Percentiles rank a stretch among this genome's conserved stretches.
Conservation (phyloP, 1,284 basidiomycete genomes). For the Tremellales sp. region DNA sequence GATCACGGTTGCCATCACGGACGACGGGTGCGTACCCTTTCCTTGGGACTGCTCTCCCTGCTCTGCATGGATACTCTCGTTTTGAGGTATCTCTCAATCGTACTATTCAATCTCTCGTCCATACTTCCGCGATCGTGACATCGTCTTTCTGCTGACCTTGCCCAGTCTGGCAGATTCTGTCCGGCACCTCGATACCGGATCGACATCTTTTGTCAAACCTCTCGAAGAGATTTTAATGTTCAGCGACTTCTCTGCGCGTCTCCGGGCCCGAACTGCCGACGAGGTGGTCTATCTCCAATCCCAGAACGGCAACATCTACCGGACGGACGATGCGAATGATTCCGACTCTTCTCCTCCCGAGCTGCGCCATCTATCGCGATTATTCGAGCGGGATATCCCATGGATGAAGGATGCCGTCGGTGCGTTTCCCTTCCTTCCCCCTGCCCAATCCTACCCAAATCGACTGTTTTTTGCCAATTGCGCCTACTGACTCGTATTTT, state of each 20-base stretch:
- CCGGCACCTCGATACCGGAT: conserved; percentile 53
- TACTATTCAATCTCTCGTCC: too few relatives aligned
- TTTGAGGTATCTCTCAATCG: too few relatives aligned
- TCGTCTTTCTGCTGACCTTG: conserved; percentile 1
- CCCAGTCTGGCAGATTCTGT: conserved; percentile 74
- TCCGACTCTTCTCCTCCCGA: conserved; percentile 56
- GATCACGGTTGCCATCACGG: conserved; percentile 75
- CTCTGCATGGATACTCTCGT: too few relatives aligned
- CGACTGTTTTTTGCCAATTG: too few relatives aligned
- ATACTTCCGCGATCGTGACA: too few relatives aligned
- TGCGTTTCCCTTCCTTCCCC: conserved; percentile 45
- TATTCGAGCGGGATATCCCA: conserved; percentile 63
- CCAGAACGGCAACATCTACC: conserved; percentile 81
- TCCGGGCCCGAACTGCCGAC: too few relatives aligned
- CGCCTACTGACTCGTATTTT: conserved; percentile 1
- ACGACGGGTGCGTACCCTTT: too few relatives aligned
- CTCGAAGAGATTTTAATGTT: conserved; percentile 64
- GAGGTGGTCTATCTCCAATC: conserved; percentile 76
- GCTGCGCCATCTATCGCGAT: conserved; percentile 58
- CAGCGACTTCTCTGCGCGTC: conserved; percentile 54
- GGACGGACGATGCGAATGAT: conserved; percentile 41
- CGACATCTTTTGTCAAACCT: conserved; percentile 74
- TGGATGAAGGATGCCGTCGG: conserved; percentile 77
- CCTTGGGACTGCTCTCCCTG: too few relatives aligned
- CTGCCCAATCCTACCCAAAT: too few relatives aligned